These are phyloP conservation scores for Tylopilus felleus DNA, from an alignment of 768 basidiomycete species.

Conservation along the genomic window DNA sequence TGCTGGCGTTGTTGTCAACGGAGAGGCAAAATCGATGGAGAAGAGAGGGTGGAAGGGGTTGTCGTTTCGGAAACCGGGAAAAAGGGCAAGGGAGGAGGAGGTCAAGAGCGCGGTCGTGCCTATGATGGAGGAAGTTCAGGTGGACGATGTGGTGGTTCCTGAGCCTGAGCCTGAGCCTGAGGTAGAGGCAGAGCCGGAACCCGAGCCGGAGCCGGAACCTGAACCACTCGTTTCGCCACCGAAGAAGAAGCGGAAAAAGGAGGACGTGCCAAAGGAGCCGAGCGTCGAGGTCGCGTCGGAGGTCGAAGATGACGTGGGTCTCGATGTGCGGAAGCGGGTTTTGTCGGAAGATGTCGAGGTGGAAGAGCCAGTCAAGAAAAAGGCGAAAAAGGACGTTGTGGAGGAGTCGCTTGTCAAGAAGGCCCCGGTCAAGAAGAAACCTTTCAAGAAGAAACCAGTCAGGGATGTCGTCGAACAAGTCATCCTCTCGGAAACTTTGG, in stretches of 20 bases:
- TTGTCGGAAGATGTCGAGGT: conserved; percentile 39
- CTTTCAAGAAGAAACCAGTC: conserved; percentile 28
- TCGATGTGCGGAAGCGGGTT: conserved; percentile 43
- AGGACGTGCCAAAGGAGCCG: conserved; percentile 32
- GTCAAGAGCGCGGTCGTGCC: conserved; percentile 17
- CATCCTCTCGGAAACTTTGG: conserved; percentile 47
- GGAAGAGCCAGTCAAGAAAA: conserved; percentile 31
- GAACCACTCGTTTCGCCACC: conserved; percentile 42
- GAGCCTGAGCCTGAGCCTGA: conserved; percentile 32
- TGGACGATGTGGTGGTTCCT: conserved; percentile 28
- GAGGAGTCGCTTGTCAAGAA: conserved; percentile 36
- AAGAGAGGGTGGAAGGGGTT: conserved; percentile 41
- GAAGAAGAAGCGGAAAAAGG: conserved; percentile 59
- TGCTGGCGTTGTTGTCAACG: conserved; percentile 28
- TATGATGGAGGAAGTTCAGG: conserved; percentile 25
- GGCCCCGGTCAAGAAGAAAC: conserved; percentile 33
- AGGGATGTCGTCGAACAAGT: conserved; percentile 48
- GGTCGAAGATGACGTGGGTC: conserved; percentile 36
- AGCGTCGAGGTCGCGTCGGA: conserved; percentile 59
- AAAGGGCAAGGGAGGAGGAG: conserved; percentile 37
- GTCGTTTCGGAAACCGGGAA: conserved; percentile 44
- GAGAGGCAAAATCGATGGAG: conserved; percentile 48
- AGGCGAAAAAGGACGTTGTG: conserved; percentile 31
- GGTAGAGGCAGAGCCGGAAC: too few relatives aligned
- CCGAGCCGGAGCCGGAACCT: conserved; percentile 30